Percentiles rank a stretch among this genome's conserved stretches.
Evolutionary conservation across 2,329 filamentous ascomycete species (phyloP).

Genomic region (Arthrinium puccinioides): DNA sequence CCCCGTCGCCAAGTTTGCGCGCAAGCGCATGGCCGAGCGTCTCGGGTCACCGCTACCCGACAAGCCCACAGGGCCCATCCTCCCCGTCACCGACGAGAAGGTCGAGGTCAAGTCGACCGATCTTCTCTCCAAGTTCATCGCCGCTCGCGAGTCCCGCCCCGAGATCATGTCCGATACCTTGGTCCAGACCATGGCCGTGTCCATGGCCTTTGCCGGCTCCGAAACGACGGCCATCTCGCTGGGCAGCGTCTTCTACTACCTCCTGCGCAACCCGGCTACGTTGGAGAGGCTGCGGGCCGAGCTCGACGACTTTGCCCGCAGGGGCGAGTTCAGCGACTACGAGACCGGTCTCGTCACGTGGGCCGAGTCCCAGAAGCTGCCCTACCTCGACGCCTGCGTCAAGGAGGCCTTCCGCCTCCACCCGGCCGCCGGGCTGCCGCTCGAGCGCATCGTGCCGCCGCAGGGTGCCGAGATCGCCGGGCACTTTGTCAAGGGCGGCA

Average conservation of each 20-base stretch:
- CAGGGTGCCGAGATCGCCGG: constrained; percentile 58
- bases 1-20: constrained; percentile 66
- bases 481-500: constrained; percentile 57
- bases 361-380: constrained; percentile 60
- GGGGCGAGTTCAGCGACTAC: constrained; percentile 42
- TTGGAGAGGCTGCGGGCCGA: constrained; percentile 52
- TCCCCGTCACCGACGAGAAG: constrained; percentile 27
- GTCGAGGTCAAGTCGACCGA: constrained; percentile 39
- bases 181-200: constrained; percentile 65
- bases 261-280: constrained; percentile 54
- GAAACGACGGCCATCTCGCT: constrained; percentile 76
- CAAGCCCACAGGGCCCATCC: constrained; percentile 27
- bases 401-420: constrained; percentile 74
- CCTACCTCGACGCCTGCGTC: constrained; percentile 70
- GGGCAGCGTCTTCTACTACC: constrained; percentile 64
- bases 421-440: constrained; percentile 63
- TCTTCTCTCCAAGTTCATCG: constrained; percentile 65
- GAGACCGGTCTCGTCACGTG: constrained; percentile 60
- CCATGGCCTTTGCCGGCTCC: constrained; percentile 66
- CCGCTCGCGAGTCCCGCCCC: constrained; percentile 58
- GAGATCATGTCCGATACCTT: constrained; percentile 65
- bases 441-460: constrained; percentile 66
- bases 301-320: constrained; percentile 49
- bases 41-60: constrained; percentile 34
- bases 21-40: constrained; percentile 59